Percentiles rank a stretch among this genome's conserved stretches.
Conservation (phyloP, 345 rosid genomes). For the Anacardium occidentale region DNA sequence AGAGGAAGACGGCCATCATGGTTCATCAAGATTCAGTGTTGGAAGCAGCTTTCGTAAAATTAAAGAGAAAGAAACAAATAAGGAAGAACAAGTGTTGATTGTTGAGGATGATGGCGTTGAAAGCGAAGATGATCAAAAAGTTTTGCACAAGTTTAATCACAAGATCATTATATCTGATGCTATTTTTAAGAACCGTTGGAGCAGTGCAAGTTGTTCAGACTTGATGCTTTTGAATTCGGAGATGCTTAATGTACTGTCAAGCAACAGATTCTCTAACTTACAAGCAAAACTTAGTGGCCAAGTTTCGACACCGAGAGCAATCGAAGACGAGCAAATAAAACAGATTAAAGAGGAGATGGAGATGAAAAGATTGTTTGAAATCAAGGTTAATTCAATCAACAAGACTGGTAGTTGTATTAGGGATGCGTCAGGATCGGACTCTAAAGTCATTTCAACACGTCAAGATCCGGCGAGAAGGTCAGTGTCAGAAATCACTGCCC, state of each 20-base stretch:
- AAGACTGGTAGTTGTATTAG: slow-evolving; percentile 2
- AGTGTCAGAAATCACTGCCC: slow-evolving; percentile 66
- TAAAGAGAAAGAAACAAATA: slow-evolving; percentile 33
- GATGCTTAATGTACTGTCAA: slow-evolving; percentile 54
- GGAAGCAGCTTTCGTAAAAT: slow-evolving; percentile 71
- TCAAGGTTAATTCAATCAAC: slow-evolving; percentile 36
- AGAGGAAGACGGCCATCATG: slow-evolving; percentile 44
- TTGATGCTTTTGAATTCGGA: slow-evolving; percentile 71
- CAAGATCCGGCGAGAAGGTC: slow-evolving; percentile 48
- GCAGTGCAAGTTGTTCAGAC: slow-evolving; percentile 81
- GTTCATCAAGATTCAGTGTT: slow-evolving; percentile 65
- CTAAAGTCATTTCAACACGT: slow-evolving; percentile 27
- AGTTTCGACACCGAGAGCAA: slow-evolving; percentile 7
- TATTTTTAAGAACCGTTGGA: slow-evolving; percentile 80
- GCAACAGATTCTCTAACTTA: slow-evolving; percentile 47
- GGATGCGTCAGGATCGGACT: slow-evolving; percentile 30
- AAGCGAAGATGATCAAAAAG: slow-evolving; percentile 21
- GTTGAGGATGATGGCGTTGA: slow-evolving; percentile 27
- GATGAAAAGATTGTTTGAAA: slow-evolving; percentile 55
- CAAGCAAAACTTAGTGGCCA: not conserved
- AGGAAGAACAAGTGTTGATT: slow-evolving; percentile 23
- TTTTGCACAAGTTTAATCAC: slow-evolving; percentile 63
- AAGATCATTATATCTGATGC: slow-evolving; percentile 65
- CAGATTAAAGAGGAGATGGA: slow-evolving; percentile 68
- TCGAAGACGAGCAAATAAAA: slow-evolving; percentile 32